Percentiles rank a stretch among this genome's conserved stretches.
phyloP scores from a whole-genome alignment of 1,139 yeast species.

The Starmera stellimalicola region DNA sequence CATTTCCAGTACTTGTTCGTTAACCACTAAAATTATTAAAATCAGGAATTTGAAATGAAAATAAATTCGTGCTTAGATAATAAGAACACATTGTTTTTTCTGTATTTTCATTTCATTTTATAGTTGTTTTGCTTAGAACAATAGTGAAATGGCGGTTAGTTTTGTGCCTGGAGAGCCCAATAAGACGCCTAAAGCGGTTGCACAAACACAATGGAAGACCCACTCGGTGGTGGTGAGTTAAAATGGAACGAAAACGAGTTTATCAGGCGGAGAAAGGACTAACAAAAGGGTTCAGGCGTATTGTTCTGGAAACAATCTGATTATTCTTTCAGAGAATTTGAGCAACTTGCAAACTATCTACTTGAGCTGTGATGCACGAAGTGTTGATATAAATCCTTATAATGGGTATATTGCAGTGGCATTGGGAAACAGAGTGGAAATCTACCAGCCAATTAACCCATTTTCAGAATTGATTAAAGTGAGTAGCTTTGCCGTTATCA shows the following conservation, averaged over 20 bases:
- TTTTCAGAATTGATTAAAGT: constrained; percentile 25
- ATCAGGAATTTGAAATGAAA: too few relatives aligned
- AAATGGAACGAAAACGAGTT: too few relatives aligned
- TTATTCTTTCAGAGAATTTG: constrained; percentile 44
- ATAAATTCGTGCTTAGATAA: too few relatives aligned
- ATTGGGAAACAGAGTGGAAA: constrained; percentile 22
- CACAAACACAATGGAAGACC: constrained; percentile 60
- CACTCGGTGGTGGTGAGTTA: constrained; percentile 41
- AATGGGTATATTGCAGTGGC: constrained; percentile 45
- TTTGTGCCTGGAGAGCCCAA: constrained; percentile 86
- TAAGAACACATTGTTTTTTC: too few relatives aligned
- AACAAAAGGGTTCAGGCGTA: constrained; percentile 44
- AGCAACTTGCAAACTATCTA: constrained; percentile 68
- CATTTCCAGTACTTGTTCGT: too few relatives aligned
- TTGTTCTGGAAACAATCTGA: constrained; percentile 83
- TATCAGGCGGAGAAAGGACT: too few relatives aligned
- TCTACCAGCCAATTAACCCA: constrained; percentile 31
- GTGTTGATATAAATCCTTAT: constrained; percentile 50
- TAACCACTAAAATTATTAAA: too few relatives aligned
- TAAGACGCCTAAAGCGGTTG: constrained; percentile 41
- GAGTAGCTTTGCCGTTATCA: neutral
- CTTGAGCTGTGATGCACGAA: constrained; percentile 53
- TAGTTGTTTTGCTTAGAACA: too few relatives aligned
- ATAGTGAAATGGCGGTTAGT: constrained; percentile 46
- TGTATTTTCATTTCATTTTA: too few relatives aligned